These are phyloP conservation scores for Ceratobasidium sp. DNA, from an alignment of 1,284 basidiomycete species.

Conservation along the genomic window DNA sequence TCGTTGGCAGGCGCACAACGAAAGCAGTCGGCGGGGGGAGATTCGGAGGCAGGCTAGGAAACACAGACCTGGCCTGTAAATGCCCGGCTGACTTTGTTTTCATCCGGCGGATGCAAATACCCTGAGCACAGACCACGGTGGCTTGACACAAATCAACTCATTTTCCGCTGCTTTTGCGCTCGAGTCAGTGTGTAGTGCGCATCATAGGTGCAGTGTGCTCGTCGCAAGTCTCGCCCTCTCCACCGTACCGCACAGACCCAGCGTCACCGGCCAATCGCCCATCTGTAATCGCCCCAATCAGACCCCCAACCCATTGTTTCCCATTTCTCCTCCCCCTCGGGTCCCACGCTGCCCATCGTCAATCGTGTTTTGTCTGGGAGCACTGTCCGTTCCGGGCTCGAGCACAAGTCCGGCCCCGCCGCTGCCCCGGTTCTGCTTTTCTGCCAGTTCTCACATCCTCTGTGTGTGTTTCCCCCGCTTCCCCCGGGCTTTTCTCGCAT, in stretches of 20 bases:
- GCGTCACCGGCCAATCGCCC: not conserved
- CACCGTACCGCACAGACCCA: conserved; percentile 4
- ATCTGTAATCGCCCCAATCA: not conserved
- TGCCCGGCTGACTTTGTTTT: conserved; percentile 2
- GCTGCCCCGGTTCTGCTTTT: conserved; percentile 6
- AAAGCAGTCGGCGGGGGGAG: conserved; percentile 31
- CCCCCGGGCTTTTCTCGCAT: conserved; percentile 31
- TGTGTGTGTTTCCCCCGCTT: not conserved
- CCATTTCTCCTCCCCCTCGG: conserved; percentile 1
- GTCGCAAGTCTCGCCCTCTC: conserved; percentile 11
- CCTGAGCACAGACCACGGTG: not conserved
- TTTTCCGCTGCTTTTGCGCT: not conserved
- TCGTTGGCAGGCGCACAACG: conserved; percentile 39
- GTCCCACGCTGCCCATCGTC: not conserved
- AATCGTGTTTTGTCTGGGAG: not conserved
- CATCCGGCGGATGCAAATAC: conserved; percentile 11
- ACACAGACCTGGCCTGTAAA: conserved; percentile 3
- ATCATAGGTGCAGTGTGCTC: not conserved
- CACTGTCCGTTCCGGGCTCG: not conserved
- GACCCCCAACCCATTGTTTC: not conserved
- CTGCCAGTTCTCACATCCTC: not conserved
- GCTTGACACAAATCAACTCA: conserved; percentile 4
- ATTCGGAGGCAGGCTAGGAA: conserved; percentile 9
- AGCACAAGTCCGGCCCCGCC: not conserved
- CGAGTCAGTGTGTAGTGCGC: not conserved